Evolutionary conservation across 2,329 filamentous ascomycete genomes (phyloP).

Genomic region (Curvularia hawaiiensis): DNA sequence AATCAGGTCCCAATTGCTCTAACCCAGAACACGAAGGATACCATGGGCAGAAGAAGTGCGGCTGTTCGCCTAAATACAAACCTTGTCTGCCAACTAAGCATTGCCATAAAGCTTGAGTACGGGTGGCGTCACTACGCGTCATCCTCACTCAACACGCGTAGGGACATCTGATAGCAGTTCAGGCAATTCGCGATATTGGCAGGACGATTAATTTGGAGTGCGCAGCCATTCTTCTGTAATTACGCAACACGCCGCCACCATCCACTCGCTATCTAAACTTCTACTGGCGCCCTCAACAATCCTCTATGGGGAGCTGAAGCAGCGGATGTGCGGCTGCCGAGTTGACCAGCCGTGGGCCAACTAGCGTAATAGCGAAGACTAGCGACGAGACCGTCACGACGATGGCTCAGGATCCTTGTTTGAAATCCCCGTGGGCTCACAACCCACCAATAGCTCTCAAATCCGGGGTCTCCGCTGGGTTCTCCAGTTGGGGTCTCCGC

Average conservation of each 20-base stretch:
- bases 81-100: slow-evolving; percentile 12
- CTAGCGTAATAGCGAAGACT: slow-evolving; percentile 12
- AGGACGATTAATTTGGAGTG: neutral
- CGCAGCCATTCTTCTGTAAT: neutral
- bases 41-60: slow-evolving; percentile 1
- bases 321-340: slow-evolving; percentile 17
- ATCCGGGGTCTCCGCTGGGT: slow-evolving; percentile 31
- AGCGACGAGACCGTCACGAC: slow-evolving; percentile 15
- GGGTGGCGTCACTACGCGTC: slow-evolving; percentile 5
- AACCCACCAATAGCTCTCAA: slow-evolving; percentile 9
- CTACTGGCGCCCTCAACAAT: slow-evolving; percentile 3
- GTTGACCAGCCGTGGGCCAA: slow-evolving; percentile 1
- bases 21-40: neutral
- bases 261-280: slow-evolving; percentile 1
- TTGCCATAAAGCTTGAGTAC: slow-evolving; percentile 18
- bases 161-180: neutral
- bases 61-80: neutral
- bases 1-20: neutral
- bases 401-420: slow-evolving; percentile 13
- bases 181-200: neutral
- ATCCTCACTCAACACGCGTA: neutral
- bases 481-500: slow-evolving; percentile 23
- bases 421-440: slow-evolving; percentile 14
- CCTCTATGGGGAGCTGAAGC: slow-evolving; percentile 1
- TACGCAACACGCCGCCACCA: neutral